Evolutionary conservation across 176 grass and related monocot species (phyloP), one percentile per base, ranked within the genome.

Genomic region (Stipa capillata): DNA sequence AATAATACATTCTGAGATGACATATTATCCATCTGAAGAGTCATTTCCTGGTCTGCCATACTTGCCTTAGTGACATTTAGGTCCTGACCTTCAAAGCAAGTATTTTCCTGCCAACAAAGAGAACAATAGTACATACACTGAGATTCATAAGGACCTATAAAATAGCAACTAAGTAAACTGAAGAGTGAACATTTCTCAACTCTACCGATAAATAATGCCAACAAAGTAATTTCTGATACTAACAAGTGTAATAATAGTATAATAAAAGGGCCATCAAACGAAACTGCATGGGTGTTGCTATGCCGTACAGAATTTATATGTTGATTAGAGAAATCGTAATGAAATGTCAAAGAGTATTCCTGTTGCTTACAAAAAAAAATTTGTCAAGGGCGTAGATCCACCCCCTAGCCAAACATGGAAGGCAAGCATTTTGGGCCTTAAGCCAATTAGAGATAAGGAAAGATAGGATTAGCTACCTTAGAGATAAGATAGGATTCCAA

Each of bases 61-160:
- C 15, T 74, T 11, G 40, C 45, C 79, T 23, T 41, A 20, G 32
- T 62, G 65, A 42, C 61, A 80, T 60, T 64, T 62, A 37, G 48
- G 6, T 53, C 36, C 21, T 76, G 20, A 42, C n/a, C 80, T 64
- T 84, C 53, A 21, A 83, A 69, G 29, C 36, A 69, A 84, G 43
- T 49, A 84, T 59, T 69, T 83, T 73, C 79, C 88, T 90, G 84
- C 29, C 44, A 83, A 63, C 52, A 79, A 90, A 82, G 31, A 40
- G 54, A 33, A 75, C n/a, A 67, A 74, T 18, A 52, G 29, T 79
- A 47, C 69, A 28, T 69, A 33, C 29, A 36, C 54, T 56, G 51
- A 28, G 56, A 80, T n/a, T 77, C 44, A 72, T 28, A 47, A 81
- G 74, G 65, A 33, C 9, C 29, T 34, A 77, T 29, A 76, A 76